Base-by-base conservation (phyloP, 176 grass and related monocot genomes). In the Otatea glauca region DNA sequence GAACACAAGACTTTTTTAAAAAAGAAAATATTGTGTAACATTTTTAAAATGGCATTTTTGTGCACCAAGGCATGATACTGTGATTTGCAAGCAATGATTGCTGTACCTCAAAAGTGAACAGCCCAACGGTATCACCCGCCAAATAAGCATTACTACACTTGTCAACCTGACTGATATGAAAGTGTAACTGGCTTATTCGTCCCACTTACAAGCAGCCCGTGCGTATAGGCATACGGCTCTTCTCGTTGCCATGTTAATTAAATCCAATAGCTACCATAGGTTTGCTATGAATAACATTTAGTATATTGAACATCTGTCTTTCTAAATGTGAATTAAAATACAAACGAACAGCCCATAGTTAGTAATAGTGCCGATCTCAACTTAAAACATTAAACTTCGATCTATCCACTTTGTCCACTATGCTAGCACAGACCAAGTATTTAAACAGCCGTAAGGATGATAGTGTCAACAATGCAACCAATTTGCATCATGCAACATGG, bases 221-320 rank as follows among this genome's bases (percentile, higher is more conserved):
- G 14, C 9, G 75, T 63, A 7, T 5, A 9, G 6, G 64, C 25
- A 63, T 63, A 14, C 5, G 2, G 25, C 24, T 70, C 51, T n/a
- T 80, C 68, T 65, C 32, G 66, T 39, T 55, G 56, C 18, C 49
- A 60, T 44, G 29, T 9, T 34, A 68, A 49, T 48, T 13, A 59
- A 77, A 61, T 34, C 47, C 59, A 65, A 64, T 38, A 42, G 32
- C 61, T 84, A 45, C 53, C 70, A 75, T 7, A 6, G 53, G 37
- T 25, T 76, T 83, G 20, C 59, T 47, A 84, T 23, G 25, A 79
- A 41, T 56, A 79, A 48, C 14, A 84, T 65, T 59, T 43, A 55
- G 58, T 75, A 59, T 79, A 66, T 29, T 55, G 6, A 44, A 66
- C 75, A 84, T 53, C 14, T 34, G 23, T 43, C 34, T 59, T 82